Evolutionary conservation across 1,284 basidiomycete genomes (phyloP), one percentile per base, ranked within the genome.

Genomic region (Termitomyces sp.): DNA sequence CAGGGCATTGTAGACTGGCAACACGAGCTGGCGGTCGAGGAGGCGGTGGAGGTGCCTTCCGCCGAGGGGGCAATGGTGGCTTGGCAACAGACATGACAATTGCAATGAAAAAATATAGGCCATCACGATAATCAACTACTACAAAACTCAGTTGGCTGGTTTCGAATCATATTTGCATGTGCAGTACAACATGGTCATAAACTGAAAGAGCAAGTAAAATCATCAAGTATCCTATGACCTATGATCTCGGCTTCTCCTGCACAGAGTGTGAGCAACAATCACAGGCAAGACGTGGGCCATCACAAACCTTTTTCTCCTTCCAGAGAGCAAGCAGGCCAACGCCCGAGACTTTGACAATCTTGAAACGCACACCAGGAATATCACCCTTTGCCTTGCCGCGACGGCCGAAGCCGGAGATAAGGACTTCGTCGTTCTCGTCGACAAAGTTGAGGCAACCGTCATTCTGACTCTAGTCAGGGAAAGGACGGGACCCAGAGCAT

Each of bases 341-440:
- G 76, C 97, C 97, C 54, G 97, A 97, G 50, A 98, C 96, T 82
- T 99, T 99, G 69, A 99, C 97, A 67, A 98, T 88, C 82, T 99
- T 99, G 92, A 98, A 99, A 65, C 97, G 93, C 64, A 99, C 93
- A 82, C 90, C 89, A 28, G 90, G 90, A 76, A 92, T 92, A 88
- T 96, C 93, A 88, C 94, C 94, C 83, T 95, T 95, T 61, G 94
- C 97, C 82, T 99, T 99, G 67, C 97, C 97, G 69, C 94, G 88
- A 73, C 96, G 93, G 88, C 97, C 97, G 86, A 99, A 99, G 79
- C 97, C 97, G 63, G 94, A 97, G 76, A 99, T 98, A 69, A 98
- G 90, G 61, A 99, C 95, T 78, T 98, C 95, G 78, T 98, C 96
- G 84, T 98, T 98, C 86, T 98, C 96, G 69, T 98, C 95, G 70